These are phyloP conservation scores for Globisporangium emineosum DNA, from an alignment of 352 stramenopile species.

Conservation along the genomic window DNA sequence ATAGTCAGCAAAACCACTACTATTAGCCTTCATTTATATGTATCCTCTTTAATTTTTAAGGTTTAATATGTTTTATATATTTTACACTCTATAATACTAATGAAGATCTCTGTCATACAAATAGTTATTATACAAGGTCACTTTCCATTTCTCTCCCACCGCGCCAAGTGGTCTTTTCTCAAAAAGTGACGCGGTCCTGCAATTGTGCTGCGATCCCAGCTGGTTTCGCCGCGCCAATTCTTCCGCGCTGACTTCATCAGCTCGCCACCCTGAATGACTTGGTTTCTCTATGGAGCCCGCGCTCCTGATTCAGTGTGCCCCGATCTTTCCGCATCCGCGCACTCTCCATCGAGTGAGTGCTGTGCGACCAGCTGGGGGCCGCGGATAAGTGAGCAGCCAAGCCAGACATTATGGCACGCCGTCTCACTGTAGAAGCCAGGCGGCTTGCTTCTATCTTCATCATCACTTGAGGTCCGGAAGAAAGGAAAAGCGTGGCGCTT, in stretches of 20 bases:
- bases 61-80: no score
- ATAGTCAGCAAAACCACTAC: no score
- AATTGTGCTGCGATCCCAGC: not conserved
- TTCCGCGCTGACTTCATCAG: conserved; percentile 6
- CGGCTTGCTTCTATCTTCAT: no score
- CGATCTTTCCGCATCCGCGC: not conserved
- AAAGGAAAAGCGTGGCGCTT: conserved; percentile 1
- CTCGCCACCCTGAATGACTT: not conserved
- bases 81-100: no score
- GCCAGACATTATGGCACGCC: not conserved
- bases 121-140: not conserved
- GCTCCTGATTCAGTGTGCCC: not conserved
- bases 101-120: no score
- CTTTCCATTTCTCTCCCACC: not conserved
- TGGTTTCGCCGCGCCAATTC: not conserved
- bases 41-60: no score
- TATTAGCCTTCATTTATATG: no score
- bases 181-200: not conserved
- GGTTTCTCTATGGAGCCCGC: not conserved
- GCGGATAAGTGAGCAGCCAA: not conserved
- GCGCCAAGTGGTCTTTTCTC: not conserved
- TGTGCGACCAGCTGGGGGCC: conserved; percentile 8
- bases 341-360: not conserved
- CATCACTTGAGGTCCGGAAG: not conserved
- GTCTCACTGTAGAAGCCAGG: not conserved